Evolutionary conservation across 345 rosid genomes (phyloP).

Genomic region (Salix arbutifolia): DNA sequence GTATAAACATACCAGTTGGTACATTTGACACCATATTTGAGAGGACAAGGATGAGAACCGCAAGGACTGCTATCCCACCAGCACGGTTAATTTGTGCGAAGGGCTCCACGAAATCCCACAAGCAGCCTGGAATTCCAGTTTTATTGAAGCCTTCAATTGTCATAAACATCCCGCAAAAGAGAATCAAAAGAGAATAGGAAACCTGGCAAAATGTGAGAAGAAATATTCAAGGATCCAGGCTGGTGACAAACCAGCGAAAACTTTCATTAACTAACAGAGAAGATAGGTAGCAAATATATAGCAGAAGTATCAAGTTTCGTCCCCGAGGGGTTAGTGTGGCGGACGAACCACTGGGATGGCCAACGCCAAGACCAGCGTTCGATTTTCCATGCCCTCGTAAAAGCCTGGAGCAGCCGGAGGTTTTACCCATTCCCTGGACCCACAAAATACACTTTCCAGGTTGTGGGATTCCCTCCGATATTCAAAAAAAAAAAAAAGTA

Average conservation of each 20-base stretch:
- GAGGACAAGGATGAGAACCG: constrained; percentile 53
- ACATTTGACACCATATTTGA: constrained; percentile 85
- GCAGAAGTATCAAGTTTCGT: neutral
- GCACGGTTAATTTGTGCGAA: constrained; percentile 43
- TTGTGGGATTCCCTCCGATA: too few relatives aligned
- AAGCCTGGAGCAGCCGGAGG: too few relatives aligned
- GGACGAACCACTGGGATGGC: too few relatives aligned
- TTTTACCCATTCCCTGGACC: too few relatives aligned
- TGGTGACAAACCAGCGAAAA: neutral
- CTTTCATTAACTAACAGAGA: neutral
- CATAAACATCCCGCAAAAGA: constrained; percentile 91
- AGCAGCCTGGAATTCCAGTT: constrained; percentile 69
- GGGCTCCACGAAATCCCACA: constrained; percentile 82
- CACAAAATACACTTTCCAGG: too few relatives aligned
- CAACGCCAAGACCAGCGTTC: too few relatives aligned
- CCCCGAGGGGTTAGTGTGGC: too few relatives aligned
- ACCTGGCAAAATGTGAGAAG: constrained; percentile 41
- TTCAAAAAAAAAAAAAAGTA: too few relatives aligned
- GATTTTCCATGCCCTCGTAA: too few relatives aligned
- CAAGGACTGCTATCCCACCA: constrained; percentile 53
- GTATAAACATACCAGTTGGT: constrained; percentile 57
- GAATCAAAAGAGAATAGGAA: constrained; percentile 67
- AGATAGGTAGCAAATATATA: neutral
- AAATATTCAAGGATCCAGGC: neutral
- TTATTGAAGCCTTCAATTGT: constrained; percentile 77